Evolutionary conservation across 495 filamentous ascomycete genomes (phyloP).

Genomic region (Hypomontagnella submonticulosa): DNA sequence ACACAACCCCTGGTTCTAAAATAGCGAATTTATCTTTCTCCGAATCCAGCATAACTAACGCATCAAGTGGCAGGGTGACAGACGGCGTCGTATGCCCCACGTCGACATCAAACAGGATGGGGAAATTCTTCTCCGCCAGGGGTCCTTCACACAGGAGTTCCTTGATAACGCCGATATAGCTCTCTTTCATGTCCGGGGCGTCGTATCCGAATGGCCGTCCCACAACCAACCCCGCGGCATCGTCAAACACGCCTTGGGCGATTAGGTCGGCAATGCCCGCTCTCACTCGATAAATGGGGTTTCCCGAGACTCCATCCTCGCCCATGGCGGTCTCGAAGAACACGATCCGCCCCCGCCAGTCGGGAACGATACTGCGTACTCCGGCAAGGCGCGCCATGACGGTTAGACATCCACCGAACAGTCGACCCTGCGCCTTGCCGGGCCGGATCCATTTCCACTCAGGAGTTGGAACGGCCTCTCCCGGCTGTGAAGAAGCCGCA

Average conservation of each 20-base stretch:
- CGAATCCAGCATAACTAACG: slow-evolving; percentile 43
- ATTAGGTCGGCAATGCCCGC: slow-evolving; percentile 48
- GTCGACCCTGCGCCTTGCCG: slow-evolving; percentile 40
- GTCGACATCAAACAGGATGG: slow-evolving; percentile 49
- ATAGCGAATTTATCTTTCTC: slow-evolving; percentile 48
- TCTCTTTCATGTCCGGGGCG: slow-evolving; percentile 32
- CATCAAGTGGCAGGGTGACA: slow-evolving; percentile 49
- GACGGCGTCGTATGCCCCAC: slow-evolving; percentile 52
- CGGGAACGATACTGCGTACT: slow-evolving; percentile 35
- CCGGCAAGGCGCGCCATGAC: slow-evolving; percentile 46
- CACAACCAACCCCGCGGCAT: slow-evolving; percentile 47
- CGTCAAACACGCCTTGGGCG: slow-evolving; percentile 48
- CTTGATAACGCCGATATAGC: slow-evolving; percentile 38
- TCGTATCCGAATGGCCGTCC: slow-evolving; percentile 48
- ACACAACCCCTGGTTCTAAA: slow-evolving; percentile 47
- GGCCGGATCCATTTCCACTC: slow-evolving; percentile 42
- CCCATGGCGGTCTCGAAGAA: slow-evolving; percentile 48
- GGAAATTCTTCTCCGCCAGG: slow-evolving; percentile 35
- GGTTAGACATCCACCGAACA: slow-evolving; percentile 50
- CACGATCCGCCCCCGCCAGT: slow-evolving; percentile 44
- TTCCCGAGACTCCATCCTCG: slow-evolving; percentile 34
- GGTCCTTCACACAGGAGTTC: slow-evolving; percentile 39
- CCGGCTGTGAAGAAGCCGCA: neutral
- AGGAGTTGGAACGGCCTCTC: slow-evolving; percentile 18
- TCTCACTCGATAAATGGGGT: slow-evolving; percentile 37